A percentile compares a stretch with the other conserved stretches of the same genome.
phyloP scores from a whole-genome alignment of 1,284 basidiomycete genomes.

The Leccinum variabile region DNA sequence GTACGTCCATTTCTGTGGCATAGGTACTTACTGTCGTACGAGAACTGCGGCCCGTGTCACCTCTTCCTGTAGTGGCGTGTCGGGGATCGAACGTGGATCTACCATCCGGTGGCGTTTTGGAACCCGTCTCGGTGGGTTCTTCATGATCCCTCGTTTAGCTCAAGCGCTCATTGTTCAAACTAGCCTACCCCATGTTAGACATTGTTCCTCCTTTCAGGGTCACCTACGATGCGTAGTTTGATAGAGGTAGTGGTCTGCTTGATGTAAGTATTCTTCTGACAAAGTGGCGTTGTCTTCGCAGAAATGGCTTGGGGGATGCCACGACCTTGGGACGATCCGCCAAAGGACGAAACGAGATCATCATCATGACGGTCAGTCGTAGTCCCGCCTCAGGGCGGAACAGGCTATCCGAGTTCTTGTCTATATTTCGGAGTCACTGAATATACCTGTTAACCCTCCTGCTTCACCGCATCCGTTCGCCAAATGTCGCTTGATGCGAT shows the following conservation, averaged over 20 bases:
- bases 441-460: conserved; percentile 9
- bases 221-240: neutral
- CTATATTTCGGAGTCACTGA: conserved; percentile 4
- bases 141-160: conserved; percentile 12
- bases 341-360: conserved; percentile 17
- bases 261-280: neutral
- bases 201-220: conserved; percentile 6
- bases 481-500: conserved; percentile 19
- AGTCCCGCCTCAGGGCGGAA: neutral
- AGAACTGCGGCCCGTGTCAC: conserved; percentile 9
- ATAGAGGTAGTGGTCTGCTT: neutral
- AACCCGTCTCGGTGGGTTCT: conserved; percentile 16
- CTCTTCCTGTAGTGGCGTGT: conserved; percentile 18
- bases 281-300: neutral
- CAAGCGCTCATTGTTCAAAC: too few species aligned
- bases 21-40: conserved; percentile 7
- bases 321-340: conserved; percentile 18
- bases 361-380: conserved; percentile 1
- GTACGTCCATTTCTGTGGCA: conserved; percentile 12
- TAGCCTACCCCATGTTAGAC: neutral
- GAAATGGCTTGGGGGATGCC: neutral
- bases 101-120: conserved; percentile 19
- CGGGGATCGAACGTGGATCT: conserved; percentile 7
- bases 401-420: neutral
- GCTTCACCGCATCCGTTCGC: neutral